Base-by-base conservation (phyloP, 2,329 filamentous ascomycete genomes). In the Graphilbum sp. region DNA sequence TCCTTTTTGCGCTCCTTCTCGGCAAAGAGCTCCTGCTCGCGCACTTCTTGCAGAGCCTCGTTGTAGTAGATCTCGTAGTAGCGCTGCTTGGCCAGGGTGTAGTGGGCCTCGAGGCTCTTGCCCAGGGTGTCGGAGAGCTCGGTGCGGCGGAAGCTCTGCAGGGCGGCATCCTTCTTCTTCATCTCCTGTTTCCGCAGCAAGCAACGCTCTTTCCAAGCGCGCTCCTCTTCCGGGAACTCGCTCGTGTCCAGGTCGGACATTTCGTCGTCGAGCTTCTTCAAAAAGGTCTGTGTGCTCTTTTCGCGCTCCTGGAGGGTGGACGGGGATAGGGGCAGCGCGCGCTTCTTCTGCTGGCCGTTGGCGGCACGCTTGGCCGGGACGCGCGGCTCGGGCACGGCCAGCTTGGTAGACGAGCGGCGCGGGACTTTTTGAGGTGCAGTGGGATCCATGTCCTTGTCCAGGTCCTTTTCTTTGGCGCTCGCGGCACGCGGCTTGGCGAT, bases 1-100 rank as follows among this genome's bases (percentile, higher is more conserved):
- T 98, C 90, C 64, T 98, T 98, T 66, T 98, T 98, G 46, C 90
- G 84, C 60, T 98, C 90, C 62, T 98, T 98, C 58, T 98, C 90
- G 43, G 88, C 86, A 43, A 81, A 80, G 8, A 95, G 68, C 55
- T 95, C 88, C 47, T 85, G 84, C 44, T 86, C 80, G 47, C 90
- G 82, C 2, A 96, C 88, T 49, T 94, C 80, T 38, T 81, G 73
- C 42, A 88, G 71, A 2, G 90, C 88, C 31, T 81, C 77, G 16
- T 82, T 73, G 52, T 86, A 87, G 54, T 90, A 77, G 34, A 77
- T 64, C 13, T 80, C 69, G 42, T 83, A 74, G 54, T 83, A 95
- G 24, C 83, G 75, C 38, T 78, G 69, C 50, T 81, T 81, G 30
- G 84, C 84, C 16, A 73, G 67, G 36, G 75, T 68, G 36, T 79